Conservation (phyloP, 306 rosid genomes). For the Cucurbita pepo region DNA sequence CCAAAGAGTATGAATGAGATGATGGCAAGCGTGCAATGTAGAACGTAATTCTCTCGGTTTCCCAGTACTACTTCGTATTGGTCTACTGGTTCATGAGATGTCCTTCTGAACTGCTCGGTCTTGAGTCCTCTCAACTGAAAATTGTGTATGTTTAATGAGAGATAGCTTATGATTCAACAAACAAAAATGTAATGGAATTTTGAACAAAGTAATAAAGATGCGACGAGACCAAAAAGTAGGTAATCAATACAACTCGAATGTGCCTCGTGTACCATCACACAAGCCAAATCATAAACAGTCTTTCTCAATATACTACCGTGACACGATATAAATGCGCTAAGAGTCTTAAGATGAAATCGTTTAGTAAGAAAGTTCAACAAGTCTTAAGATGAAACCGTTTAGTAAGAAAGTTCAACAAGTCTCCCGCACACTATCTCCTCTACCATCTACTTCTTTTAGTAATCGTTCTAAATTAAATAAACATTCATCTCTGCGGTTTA, state of each 20-base stretch:
- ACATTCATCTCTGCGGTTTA: not conserved
- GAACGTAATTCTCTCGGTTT: slow-evolving; percentile 26
- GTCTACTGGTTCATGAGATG: slow-evolving; percentile 17
- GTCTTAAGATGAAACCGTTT: not conserved
- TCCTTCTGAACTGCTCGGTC: slow-evolving; percentile 16
- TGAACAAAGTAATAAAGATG: not conserved
- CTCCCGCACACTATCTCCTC: not conserved
- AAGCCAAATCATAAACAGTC: not conserved
- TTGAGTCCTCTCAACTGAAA: slow-evolving; percentile 49
- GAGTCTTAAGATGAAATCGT: not conserved
- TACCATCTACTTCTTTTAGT: not conserved
- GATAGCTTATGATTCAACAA: not conserved
- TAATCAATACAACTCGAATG: not conserved
- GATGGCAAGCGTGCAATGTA: slow-evolving; percentile 37
- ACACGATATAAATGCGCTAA: not conserved
- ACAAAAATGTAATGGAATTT: not conserved
- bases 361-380: not conserved
- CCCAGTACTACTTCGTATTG: slow-evolving; percentile 34
- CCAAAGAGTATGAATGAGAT: slow-evolving; percentile 60
- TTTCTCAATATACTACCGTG: not conserved
- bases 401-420: not conserved
- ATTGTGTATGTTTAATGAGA: not conserved
- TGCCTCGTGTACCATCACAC: not conserved
- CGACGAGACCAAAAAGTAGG: not conserved
- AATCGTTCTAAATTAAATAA: not conserved